Percentiles rank a stretch among this genome's conserved stretches.
These are phyloP conservation scores for Colletotrichum musicola DNA, from an alignment of 2,329 filamentous ascomycete genomes.

Conservation along the genomic window DNA sequence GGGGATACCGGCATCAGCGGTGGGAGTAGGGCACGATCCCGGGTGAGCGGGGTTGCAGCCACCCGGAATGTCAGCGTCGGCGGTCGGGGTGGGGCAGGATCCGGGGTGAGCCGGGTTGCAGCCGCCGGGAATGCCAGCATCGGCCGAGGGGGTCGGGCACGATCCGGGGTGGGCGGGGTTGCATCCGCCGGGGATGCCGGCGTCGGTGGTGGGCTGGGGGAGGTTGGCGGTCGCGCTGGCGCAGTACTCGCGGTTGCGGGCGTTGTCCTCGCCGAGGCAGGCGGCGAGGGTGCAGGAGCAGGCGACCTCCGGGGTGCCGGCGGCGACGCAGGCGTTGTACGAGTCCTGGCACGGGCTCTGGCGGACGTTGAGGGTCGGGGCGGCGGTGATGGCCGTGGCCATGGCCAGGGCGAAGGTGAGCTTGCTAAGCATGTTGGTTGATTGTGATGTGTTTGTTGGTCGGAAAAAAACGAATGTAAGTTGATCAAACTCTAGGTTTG, in stretches of 20 bases:
- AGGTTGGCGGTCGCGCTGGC: conserved; percentile 17
- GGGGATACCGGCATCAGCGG: not conserved
- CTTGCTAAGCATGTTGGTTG: conserved; percentile 15
- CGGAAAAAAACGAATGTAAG: not conserved
- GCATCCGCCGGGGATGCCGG: not conserved
- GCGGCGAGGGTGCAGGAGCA: conserved; percentile 19
- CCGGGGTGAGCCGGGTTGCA: conserved; percentile 1
- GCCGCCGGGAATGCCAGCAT: not conserved
- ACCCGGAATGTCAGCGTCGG: not conserved
- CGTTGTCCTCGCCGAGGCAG: conserved; percentile 32
- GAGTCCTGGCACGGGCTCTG: conserved; percentile 10
- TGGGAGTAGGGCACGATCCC: not conserved
- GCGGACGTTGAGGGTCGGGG: conserved; percentile 1
- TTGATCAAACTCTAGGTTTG: not conserved
- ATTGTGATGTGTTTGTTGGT: not conserved
- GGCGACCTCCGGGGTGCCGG: conserved; percentile 6
- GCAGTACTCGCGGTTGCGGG: conserved; percentile 28
- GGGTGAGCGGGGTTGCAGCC: not conserved
- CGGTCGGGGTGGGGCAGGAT: conserved; percentile 2
- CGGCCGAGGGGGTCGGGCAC: not conserved
- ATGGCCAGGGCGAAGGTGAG: conserved; percentile 26
- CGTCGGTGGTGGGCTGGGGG: conserved; percentile 10
- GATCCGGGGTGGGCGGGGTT: not conserved
- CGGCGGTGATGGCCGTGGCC: conserved; percentile 15
- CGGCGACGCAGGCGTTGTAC: conserved; percentile 13